These are phyloP conservation scores for Moricandia moricandioides DNA, from an alignment of 345 rosid species.

Conservation along the genomic window DNA sequence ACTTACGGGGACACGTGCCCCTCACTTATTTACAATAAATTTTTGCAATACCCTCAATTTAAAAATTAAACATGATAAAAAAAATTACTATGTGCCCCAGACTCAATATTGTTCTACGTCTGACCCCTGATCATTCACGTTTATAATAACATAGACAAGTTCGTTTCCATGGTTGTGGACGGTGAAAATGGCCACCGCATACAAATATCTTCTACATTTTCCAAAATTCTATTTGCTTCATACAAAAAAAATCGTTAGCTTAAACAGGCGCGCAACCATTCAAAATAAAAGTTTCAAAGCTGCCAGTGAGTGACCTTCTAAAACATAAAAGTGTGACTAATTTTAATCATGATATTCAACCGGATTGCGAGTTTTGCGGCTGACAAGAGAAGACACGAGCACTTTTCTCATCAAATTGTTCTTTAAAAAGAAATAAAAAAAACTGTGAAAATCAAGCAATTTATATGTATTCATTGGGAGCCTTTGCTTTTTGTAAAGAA, in stretches of 20 bases:
- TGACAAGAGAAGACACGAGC: constrained; percentile 28
- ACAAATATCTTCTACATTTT: neutral
- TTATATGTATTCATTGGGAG: neutral
- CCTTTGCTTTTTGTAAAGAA: constrained; percentile 36
- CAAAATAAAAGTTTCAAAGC: neutral
- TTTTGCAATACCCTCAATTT: too few species aligned
- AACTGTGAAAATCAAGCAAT: constrained; percentile 15
- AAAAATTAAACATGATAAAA: too few species aligned
- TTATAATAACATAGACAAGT: neutral
- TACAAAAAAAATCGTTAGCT: neutral
- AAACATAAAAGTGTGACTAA: neutral
- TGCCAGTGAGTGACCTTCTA: neutral
- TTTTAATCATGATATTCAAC: constrained; percentile 15
- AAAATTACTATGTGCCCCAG: too few species aligned
- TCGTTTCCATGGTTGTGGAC: neutral
- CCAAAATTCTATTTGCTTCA: neutral
- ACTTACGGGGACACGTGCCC: too few species aligned
- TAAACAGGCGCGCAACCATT: neutral
- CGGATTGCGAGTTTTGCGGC: constrained; percentile 17
- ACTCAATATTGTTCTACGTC: too few species aligned
- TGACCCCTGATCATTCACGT: too few species aligned
- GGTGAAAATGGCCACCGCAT: neutral
- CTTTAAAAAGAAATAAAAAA: neutral
- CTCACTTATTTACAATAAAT: too few species aligned
- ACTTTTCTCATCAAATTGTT: constrained; percentile 1